Evolutionary conservation across 2,329 filamentous ascomycete species (phyloP).

Genomic region (Magnaporthales sp.): DNA sequence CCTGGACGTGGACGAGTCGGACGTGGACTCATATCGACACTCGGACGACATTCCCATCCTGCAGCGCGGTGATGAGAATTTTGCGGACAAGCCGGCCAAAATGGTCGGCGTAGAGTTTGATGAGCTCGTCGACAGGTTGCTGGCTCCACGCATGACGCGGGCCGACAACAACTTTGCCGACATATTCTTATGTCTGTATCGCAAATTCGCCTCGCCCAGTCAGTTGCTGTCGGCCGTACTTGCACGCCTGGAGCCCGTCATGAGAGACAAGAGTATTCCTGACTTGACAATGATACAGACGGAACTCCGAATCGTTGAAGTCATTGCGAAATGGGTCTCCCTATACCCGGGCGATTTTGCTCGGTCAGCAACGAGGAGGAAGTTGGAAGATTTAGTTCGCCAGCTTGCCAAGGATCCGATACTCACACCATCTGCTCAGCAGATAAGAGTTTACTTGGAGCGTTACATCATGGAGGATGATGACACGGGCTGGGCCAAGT

Average conservation of each 20-base stretch:
- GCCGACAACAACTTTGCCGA: constrained; percentile 83
- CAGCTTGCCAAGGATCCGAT: constrained; percentile 70
- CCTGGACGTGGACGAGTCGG: constrained; percentile 61
- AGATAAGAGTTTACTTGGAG: constrained; percentile 71
- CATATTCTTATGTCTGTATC: constrained; percentile 86
- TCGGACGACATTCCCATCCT: constrained; percentile 61
- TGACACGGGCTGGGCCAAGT: constrained; percentile 85
- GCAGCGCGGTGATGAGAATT: constrained; percentile 56
- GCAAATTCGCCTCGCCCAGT: constrained; percentile 80
- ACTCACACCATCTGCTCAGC: constrained; percentile 75
- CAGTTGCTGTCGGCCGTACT: constrained; percentile 73
- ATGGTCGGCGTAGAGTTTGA: constrained; percentile 49
- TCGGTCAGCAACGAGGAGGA: constrained; percentile 61
- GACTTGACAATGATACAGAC: constrained; percentile 71
- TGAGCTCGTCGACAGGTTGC: constrained; percentile 77
- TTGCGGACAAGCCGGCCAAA: constrained; percentile 32
- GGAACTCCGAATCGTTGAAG: constrained; percentile 75
- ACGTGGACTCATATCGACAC: constrained; percentile 55
- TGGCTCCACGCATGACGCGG: constrained; percentile 73
- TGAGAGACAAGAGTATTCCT: constrained; percentile 27
- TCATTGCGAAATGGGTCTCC: constrained; percentile 82
- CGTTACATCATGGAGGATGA: constrained; percentile 72
- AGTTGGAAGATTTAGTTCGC: constrained; percentile 65
- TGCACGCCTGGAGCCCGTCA: constrained; percentile 53
- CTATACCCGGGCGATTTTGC: constrained; percentile 92